Conservation (phyloP, 192 early-diverging fungal species). For the Geosiphon pyriformis region DNA sequence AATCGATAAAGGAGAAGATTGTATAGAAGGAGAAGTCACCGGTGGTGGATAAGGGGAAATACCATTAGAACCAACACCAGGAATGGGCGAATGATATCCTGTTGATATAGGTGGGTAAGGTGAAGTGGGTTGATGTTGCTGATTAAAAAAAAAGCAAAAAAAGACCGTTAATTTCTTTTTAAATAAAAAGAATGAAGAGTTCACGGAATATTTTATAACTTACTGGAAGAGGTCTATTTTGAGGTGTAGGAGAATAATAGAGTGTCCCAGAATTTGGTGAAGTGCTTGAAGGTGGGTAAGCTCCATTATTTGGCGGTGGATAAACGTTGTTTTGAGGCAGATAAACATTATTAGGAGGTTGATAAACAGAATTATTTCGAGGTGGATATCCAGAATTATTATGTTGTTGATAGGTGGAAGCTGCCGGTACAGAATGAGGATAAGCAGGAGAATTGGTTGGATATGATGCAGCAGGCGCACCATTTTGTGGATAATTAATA, state of each 20-base stretch:
- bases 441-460: neutral
- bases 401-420: neutral
- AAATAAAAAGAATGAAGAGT: neutral
- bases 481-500: neutral
- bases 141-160: neutral
- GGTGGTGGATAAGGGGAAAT: neutral
- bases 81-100: neutral
- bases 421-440: neutral
- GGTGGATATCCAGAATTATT: slow-evolving; percentile 2
- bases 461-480: neutral
- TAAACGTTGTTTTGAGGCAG: slow-evolving; percentile 2
- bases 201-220: neutral
- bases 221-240: neutral
- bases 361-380: neutral
- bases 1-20: neutral
- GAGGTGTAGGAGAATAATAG: neutral
- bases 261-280: neutral
- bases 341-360: neutral
- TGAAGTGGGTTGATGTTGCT: neutral
- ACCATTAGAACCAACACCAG: neutral
- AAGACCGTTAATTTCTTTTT: neutral
- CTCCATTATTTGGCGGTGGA: neutral
- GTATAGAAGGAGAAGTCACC: neutral
- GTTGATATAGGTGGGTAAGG: neutral
- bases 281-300: neutral